phyloP scores from a whole-genome alignment of 331 rosid species.

The Arachis monticola region DNA sequence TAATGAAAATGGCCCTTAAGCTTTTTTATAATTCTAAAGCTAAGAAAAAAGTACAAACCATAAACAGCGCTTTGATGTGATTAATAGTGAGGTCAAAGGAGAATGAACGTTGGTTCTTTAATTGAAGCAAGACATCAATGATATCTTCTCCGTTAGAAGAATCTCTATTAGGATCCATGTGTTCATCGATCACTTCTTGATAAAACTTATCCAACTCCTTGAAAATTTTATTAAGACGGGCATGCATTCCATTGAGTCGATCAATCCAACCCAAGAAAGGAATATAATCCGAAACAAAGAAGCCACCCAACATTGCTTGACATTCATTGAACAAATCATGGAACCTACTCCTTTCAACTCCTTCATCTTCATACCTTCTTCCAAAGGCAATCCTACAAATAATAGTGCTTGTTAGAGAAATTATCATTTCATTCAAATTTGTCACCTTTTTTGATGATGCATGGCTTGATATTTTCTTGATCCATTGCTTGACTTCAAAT shows the following conservation, averaged over 20 bases:
- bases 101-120: constrained; percentile 16
- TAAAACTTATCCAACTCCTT: neutral
- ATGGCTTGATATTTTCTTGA: neutral
- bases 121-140: constrained; percentile 26
- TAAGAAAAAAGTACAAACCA: neutral
- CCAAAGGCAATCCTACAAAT: constrained; percentile 36
- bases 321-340: constrained; percentile 13
- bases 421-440: constrained; percentile 7
- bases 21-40: too few species aligned
- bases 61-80: constrained; percentile 13
- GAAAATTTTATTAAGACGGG: neutral
- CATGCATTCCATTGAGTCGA: neutral
- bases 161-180: neutral
- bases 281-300: constrained; percentile 12
- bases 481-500: constrained; percentile 5
- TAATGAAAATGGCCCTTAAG: too few species aligned
- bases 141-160: neutral
- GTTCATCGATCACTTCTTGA: constrained; percentile 29
- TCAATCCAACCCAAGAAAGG: constrained; percentile 39
- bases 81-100: constrained; percentile 1
- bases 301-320: neutral
- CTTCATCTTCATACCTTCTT: constrained; percentile 38
- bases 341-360: constrained; percentile 1
- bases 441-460: neutral
- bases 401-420: constrained; percentile 7